Evolutionary conservation across 2,329 filamentous ascomycete species (phyloP), one percentile per base, ranked within the genome.

Genomic region (Catunica adiposa): DNA sequence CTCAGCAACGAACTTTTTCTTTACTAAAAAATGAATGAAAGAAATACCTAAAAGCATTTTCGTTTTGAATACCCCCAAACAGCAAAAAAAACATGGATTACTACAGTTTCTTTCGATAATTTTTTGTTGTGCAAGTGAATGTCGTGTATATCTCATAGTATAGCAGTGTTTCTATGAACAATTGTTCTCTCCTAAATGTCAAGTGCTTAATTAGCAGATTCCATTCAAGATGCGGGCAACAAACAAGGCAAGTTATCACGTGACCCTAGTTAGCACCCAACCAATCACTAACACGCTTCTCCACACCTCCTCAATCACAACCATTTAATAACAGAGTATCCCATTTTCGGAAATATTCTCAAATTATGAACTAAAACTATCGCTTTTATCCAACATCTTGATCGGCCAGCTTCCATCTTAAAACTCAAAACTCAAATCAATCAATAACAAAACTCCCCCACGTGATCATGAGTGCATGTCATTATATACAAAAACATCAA

Each of bases 51-150:
- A 65, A 62, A 65, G 65, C 66, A 67, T 23, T n/a, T 23, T 53
- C 22, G 34, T 69, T 66, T 69, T 68, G 60, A 65, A 64, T 65
- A 66, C 64, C 66, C 67, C 65, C 63, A 66, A 48, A 20, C 15
- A 2, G 15, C 6, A 22, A 48, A 48, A 48, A 48, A 26, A 48
- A 22, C 9, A 48, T 4, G 20, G 46, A 48, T 14, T 34, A 34
- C 20, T 14, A 4, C 46, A 48, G 15, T 22, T 48, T 48, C 23
- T 22, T 26, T 23, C 23, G 15, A 14, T n/a, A 23, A 48, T 23
- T 22, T 26, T 5, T 48, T 22, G 46, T 23, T 22, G 22, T 26
- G 22, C n/a, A n/a, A n/a, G n/a, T n/a, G n/a, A n/a, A n/a, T n/a
- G n/a, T n/a, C n/a, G n/a, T n/a, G n/a, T n/a, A n/a, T n/a, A n/a